phyloP scores from a whole-genome alignment of 1,284 basidiomycete species.

The Porogramme epimiltina region DNA sequence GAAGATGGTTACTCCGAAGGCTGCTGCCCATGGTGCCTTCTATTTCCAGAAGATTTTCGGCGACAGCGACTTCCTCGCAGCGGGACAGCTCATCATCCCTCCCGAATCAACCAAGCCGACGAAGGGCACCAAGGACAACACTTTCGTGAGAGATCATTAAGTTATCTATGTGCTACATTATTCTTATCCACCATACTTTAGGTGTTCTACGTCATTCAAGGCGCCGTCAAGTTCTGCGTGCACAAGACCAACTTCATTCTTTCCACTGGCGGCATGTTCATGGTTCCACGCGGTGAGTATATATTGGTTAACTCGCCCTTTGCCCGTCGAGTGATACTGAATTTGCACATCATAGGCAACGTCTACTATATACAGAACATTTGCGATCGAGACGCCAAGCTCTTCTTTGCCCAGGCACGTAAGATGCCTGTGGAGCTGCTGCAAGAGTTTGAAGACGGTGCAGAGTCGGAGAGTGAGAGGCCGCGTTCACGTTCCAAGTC shows the following conservation, averaged over 20 bases:
- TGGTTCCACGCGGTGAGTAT: constrained; percentile 83
- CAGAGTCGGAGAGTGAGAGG: constrained; percentile 16
- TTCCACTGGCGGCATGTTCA: constrained; percentile 84
- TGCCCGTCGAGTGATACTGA: neutral
- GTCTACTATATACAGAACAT: constrained; percentile 91
- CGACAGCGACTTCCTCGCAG: constrained; percentile 90
- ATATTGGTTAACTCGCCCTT: neutral
- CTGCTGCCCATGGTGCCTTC: constrained; percentile 70
- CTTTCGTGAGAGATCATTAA: constrained; percentile 74
- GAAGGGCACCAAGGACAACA: constrained; percentile 92
- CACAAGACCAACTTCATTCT: constrained; percentile 81
- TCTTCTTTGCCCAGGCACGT: constrained; percentile 94
- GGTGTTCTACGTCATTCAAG: constrained; percentile 89
- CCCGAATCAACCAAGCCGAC: constrained; percentile 79
- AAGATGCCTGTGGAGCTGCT: constrained; percentile 50
- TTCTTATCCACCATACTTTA: constrained; percentile 31
- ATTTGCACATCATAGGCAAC: constrained; percentile 63
- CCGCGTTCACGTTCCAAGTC: constrained; percentile 16
- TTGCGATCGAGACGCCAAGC: constrained; percentile 72
- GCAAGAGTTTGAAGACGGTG: constrained; percentile 18
- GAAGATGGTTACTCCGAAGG: constrained; percentile 61
- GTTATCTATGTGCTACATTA: neutral
- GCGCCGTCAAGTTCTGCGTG: constrained; percentile 84
- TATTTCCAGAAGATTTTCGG: constrained; percentile 93
- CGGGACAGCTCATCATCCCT: constrained; percentile 86